Percentiles rank a stretch among this genome's conserved stretches.
Evolutionary conservation across 2,329 filamentous ascomycete species (phyloP).

Genomic region (Leptographium lundbergii): DNA sequence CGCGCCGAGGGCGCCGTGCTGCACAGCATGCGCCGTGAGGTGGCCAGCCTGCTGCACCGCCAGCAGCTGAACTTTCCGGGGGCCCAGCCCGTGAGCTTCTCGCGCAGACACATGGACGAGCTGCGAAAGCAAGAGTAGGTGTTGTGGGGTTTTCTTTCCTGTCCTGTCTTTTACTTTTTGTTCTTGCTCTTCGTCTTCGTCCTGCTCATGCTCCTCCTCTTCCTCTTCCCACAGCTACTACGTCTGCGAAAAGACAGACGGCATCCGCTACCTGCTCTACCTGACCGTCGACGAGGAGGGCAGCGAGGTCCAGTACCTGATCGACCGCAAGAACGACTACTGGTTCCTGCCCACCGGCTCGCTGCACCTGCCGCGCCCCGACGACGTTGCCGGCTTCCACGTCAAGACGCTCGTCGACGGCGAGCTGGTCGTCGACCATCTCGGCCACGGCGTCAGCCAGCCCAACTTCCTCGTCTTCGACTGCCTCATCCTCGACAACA

Average conservation of each 20-base stretch:
- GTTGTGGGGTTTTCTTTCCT: conserved; percentile 4
- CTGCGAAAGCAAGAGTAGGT: conserved; percentile 62
- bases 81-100: conserved; percentile 90
- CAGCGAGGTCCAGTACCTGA: conserved; percentile 71
- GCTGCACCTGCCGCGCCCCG: conserved; percentile 68
- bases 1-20: conserved; percentile 52
- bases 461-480: conserved; percentile 89
- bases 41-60: conserved; percentile 63
- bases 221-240: conserved; percentile 55
- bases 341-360: conserved; percentile 60
- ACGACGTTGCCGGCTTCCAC: conserved; percentile 52
- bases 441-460: conserved; percentile 52
- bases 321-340: conserved; percentile 97
- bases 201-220: too few relatives aligned
- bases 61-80: conserved; percentile 63
- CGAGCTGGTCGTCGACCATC: conserved; percentile 79
- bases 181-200: not conserved
- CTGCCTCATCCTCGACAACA: conserved; percentile 69
- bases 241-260: conserved; percentile 96
- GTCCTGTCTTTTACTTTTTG: not conserved
- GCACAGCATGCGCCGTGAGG: conserved; percentile 48
- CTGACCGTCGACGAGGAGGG: conserved; percentile 53
- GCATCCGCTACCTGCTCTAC: conserved; percentile 90
- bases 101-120: conserved; percentile 68
- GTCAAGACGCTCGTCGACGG: conserved; percentile 76